phyloP scores from a whole-genome alignment of 768 basidiomycete species.

The Mycena venus region DNA sequence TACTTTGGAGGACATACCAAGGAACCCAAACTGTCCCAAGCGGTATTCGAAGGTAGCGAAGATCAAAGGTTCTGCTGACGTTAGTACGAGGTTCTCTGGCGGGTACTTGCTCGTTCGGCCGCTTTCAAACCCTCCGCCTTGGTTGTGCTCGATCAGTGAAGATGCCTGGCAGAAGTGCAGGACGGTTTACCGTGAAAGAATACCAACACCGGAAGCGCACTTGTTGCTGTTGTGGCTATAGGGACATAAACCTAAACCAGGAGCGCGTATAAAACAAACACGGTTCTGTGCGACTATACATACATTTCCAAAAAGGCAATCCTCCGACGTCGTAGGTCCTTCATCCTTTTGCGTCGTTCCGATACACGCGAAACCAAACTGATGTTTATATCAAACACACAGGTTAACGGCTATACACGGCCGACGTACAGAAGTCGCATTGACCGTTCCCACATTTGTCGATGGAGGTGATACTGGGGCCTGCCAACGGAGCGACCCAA shows the following conservation, averaged over 20 bases:
- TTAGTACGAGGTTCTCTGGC: slow-evolving; percentile 49
- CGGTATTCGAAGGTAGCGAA: slow-evolving; percentile 59
- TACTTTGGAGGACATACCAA: slow-evolving; percentile 45
- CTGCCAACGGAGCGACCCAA: slow-evolving; percentile 55
- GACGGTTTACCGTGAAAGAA: slow-evolving; percentile 54
- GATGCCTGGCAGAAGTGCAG: not conserved
- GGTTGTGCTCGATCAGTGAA: not conserved
- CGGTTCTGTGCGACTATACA: not conserved
- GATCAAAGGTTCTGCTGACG: slow-evolving; percentile 50
- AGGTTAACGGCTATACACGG: not conserved
- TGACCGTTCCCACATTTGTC: slow-evolving; percentile 47
- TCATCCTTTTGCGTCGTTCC: slow-evolving; percentile 45
- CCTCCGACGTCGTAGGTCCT: slow-evolving; percentile 50
- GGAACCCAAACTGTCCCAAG: slow-evolving; percentile 57
- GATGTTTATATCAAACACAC: not conserved
- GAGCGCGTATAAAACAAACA: not conserved
- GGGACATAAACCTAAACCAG: slow-evolving; percentile 51
- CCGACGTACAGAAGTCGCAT: slow-evolving; percentile 48
- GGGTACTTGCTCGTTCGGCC: slow-evolving; percentile 51
- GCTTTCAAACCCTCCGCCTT: slow-evolving; percentile 57
- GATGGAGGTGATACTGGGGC: slow-evolving; percentile 54
- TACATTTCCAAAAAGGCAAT: slow-evolving; percentile 61
- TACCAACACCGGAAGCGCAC: slow-evolving; percentile 53
- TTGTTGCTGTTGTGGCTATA: slow-evolving; percentile 33
- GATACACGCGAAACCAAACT: slow-evolving; percentile 55